phyloP scores from a whole-genome alignment of 768 basidiomycete species.

The Tulasnella sp. region DNA sequence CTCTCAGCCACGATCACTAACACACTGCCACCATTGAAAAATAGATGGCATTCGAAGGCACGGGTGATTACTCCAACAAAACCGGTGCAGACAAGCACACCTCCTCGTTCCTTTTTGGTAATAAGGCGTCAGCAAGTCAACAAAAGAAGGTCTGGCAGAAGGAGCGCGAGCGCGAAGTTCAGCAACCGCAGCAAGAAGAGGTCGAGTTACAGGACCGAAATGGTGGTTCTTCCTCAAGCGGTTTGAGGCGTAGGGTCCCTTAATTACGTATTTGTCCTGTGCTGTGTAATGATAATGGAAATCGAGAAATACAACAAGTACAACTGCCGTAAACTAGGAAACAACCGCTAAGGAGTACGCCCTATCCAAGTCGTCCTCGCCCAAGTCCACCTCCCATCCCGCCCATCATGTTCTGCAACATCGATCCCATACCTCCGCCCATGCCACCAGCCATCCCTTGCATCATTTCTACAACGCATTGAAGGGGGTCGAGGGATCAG shows the following conservation, averaged over 20 bases:
- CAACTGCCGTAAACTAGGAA: not conserved
- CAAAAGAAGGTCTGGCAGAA: constrained; percentile 54
- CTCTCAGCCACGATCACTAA: not conserved
- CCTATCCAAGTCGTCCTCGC: not conserved
- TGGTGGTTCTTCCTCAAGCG: not conserved
- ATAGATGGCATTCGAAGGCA: constrained; percentile 39
- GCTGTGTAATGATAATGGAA: not conserved
- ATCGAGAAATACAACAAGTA: not conserved
- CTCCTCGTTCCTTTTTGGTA: constrained; percentile 71
- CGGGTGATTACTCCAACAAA: constrained; percentile 51
- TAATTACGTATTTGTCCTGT: not conserved
- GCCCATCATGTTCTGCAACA: constrained; percentile 25
- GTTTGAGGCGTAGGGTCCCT: not conserved
- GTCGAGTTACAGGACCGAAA: not conserved
- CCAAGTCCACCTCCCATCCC: constrained; percentile 19
- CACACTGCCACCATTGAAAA: too few relatives aligned
- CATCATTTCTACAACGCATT: constrained; percentile 89
- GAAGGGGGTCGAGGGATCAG: not conserved
- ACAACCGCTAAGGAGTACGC: not conserved
- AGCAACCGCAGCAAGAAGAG: not conserved
- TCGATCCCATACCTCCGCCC: constrained; percentile 32
- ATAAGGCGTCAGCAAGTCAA: constrained; percentile 55
- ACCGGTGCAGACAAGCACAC: constrained; percentile 80
- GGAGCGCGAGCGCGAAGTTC: constrained; percentile 29
- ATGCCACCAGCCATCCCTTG: constrained; percentile 58